Base-by-base conservation (phyloP, 1,284 basidiomycete species). In the Stereum hirsutum region DNA sequence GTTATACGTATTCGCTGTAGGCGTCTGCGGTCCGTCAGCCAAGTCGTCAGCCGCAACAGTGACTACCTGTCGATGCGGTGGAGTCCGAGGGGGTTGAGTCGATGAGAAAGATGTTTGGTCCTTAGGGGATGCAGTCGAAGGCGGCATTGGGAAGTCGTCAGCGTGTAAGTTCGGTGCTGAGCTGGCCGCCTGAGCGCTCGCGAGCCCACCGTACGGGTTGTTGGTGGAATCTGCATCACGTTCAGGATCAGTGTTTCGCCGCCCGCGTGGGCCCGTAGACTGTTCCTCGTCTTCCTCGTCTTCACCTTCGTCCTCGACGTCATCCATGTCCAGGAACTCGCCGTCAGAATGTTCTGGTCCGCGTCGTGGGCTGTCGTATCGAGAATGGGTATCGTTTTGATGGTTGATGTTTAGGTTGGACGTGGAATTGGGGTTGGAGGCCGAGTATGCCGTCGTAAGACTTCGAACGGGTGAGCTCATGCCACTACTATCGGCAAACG, bases 241-340 rank as follows among this genome's bases (percentile, higher is more conserved):
- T n/a, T n/a, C n/a, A n/a, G n/a, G n/a, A n/a, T n/a, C n/a, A n/a
- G n/a, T n/a, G n/a, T n/a, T n/a, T n/a, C n/a, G n/a, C n/a, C n/a
- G n/a, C n/a, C n/a, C n/a, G n/a, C n/a, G n/a, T n/a, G n/a, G 42
- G 31, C 37, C 54, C 51, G 49, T 53, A 48, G 48, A 56, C 12
- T 51, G 48, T 40, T 56, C 54, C 27, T 45, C 48, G 33, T 54
- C 46, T 28, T 47, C 44, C 30, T 57, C 58, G 46, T 59, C 54
- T 24, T 52, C 45, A 45, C 60, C 63, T 43, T 27, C 30, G 12
- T 63, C 61, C 31, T 55, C 57, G n/a, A n/a, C n/a, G 28, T 78
- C 78, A 11, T 72, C 74, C 62, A 82, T 61, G 53, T 85, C 80
- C 34, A 82, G 61, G 54, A 84, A 84, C 50, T 79, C 74, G 49